phyloP scores from a whole-genome alignment of 192 early-diverging fungal species.

The Backusella morwellensis region DNA sequence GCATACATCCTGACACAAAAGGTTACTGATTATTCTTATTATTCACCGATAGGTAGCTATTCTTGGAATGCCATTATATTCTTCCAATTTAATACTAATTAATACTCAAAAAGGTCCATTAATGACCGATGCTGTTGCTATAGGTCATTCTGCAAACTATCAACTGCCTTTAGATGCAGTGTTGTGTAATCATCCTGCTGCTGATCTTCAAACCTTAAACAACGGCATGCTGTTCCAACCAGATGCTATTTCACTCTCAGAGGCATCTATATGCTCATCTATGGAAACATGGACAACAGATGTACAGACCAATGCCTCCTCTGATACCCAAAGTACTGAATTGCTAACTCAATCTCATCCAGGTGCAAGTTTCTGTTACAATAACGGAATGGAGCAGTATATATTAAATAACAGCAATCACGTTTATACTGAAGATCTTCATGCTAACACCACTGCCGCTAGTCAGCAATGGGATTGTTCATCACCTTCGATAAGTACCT shows the following conservation, averaged over 20 bases:
- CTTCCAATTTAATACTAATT: background rate
- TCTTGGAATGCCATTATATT: background rate
- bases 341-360: background rate
- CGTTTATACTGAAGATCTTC: background rate
- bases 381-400: background rate
- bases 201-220: background rate
- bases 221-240: background rate
- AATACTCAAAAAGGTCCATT: background rate
- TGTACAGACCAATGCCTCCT: background rate
- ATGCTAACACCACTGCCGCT: background rate
- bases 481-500: background rate
- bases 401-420: background rate
- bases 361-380: background rate
- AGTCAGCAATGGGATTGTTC: background rate
- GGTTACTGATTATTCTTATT: background rate
- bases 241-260: background rate
- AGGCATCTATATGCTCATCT: background rate
- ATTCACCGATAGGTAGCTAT: background rate
- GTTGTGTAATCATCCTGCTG: background rate
- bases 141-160: background rate
- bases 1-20: slow-evolving; percentile 2
- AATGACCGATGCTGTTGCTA: slow-evolving; percentile 1
- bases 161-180: background rate
- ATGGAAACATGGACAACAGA: slow-evolving; percentile 5
- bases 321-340: background rate